Conservation (phyloP, 495 filamentous ascomycete species). For the Penicillium fimorum region DNA sequence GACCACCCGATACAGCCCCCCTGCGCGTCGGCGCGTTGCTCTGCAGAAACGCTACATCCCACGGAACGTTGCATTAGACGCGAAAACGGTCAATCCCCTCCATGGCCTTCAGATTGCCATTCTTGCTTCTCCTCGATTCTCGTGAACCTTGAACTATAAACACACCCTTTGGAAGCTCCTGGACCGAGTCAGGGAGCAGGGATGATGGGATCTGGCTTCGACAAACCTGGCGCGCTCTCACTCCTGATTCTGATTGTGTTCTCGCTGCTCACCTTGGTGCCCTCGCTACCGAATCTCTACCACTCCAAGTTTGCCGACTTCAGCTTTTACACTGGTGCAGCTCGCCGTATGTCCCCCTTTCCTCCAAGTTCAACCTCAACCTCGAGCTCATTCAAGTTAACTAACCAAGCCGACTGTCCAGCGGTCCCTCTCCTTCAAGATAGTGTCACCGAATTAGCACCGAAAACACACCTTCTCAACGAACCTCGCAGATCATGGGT, state of each 20-base stretch:
- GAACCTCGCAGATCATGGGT: constrained; percentile 20
- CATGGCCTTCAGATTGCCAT: constrained; percentile 21
- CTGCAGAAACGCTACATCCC: constrained; percentile 8
- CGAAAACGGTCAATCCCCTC: constrained; percentile 5
- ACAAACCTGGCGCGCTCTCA: constrained; percentile 41
- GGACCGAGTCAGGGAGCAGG: constrained; percentile 16
- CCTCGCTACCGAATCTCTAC: constrained; percentile 36
- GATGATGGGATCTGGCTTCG: constrained; percentile 43
- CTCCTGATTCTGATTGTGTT: constrained; percentile 40
- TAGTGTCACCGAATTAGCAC: constrained; percentile 10
- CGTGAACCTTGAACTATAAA: constrained; percentile 4
- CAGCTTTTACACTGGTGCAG: constrained; percentile 22
- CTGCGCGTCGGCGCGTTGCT: constrained; percentile 13
- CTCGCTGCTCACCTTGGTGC: constrained; percentile 38
- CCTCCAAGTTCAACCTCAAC: constrained; percentile 1
- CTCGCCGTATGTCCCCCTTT: constrained; percentile 30
- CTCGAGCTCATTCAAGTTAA: constrained; percentile 2
- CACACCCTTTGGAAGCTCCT: constrained; percentile 4
- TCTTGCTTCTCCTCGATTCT: constrained; percentile 6
- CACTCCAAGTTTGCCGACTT: constrained; percentile 34
- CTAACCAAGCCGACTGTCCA: constrained; percentile 3
- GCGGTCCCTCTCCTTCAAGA: constrained; percentile 29
- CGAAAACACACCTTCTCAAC: constrained; percentile 8
- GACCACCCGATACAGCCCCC: not conserved
- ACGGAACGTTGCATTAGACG: constrained; percentile 2